These are phyloP conservation scores for Fusarium hainanense DNA, from an alignment of 2,329 filamentous ascomycete genomes.

Conservation along the genomic window DNA sequence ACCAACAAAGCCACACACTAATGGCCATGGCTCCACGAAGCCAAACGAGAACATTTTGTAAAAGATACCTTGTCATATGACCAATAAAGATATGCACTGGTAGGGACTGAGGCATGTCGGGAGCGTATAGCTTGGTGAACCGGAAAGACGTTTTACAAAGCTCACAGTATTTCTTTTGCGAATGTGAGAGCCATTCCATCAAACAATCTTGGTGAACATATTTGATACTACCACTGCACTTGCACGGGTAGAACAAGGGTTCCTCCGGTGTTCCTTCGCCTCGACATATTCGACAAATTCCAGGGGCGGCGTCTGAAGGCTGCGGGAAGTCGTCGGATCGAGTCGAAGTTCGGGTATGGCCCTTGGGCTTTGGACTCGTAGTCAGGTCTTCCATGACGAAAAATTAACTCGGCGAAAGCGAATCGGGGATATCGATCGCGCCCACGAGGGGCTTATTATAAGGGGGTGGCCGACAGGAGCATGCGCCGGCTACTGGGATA, in stretches of 20 bases:
- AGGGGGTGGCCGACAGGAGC: conserved; percentile 25
- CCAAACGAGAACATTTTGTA: conserved; percentile 80
- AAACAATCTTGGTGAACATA: conserved; percentile 97
- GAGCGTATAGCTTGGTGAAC: conserved; percentile 97
- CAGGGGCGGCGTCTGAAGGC: conserved; percentile 57
- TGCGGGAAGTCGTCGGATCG: conserved; percentile 45
- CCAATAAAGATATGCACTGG: conserved; percentile 84
- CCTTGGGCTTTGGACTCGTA: conserved; percentile 38
- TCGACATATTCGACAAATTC: conserved; percentile 97
- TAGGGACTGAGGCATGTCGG: conserved; percentile 88
- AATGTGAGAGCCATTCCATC: conserved; percentile 99
- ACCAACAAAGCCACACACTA: conserved; percentile 87
- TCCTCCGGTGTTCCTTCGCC: conserved; percentile 85
- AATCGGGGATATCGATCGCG: conserved; percentile 41
- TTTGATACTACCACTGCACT: conserved; percentile 98
- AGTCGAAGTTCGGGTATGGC: conserved; percentile 41
- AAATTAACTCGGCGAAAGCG: conserved; percentile 26
- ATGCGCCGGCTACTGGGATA: conserved; percentile 34
- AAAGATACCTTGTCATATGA: conserved; percentile 78
- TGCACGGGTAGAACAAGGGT: conserved; percentile 96
- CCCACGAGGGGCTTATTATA: conserved; percentile 47
- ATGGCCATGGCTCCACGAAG: conserved; percentile 80
- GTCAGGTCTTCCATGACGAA: conserved; percentile 44
- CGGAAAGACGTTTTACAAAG: conserved; percentile 98
- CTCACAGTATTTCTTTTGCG: conserved; percentile 99